These are phyloP conservation scores for Debaryomyces fabryi DNA, from an alignment of 1,139 yeast species.

Conservation along the genomic window DNA sequence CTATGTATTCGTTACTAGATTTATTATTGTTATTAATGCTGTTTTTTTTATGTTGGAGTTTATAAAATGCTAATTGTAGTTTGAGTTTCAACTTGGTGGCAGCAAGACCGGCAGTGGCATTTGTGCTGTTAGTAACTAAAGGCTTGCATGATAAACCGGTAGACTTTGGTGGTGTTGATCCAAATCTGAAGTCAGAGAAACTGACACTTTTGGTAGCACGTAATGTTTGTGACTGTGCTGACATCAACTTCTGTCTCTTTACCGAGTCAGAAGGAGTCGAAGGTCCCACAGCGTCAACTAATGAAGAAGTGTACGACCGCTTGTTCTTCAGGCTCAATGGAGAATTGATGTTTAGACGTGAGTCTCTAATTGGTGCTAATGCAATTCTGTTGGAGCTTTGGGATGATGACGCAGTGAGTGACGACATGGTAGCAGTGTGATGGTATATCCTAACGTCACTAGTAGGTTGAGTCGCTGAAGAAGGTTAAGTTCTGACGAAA, in stretches of 20 bases:
- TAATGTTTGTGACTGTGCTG: constrained; percentile 7
- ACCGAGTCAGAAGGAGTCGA: constrained; percentile 1
- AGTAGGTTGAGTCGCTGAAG: not conserved
- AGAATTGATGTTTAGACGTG: constrained; percentile 30
- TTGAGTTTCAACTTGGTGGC: constrained; percentile 72
- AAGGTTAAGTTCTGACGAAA: not conserved
- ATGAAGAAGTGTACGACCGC: constrained; percentile 6
- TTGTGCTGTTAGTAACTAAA: constrained; percentile 8
- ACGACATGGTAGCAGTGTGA: constrained; percentile 7
- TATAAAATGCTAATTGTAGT: constrained; percentile 77
- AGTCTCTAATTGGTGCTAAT: constrained; percentile 40
- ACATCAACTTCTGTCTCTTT: not conserved
- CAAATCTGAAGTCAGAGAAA: constrained; percentile 28
- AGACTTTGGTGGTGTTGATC: not conserved
- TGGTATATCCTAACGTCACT: not conserved
- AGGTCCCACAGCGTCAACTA: constrained; percentile 4
- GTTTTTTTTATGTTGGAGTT: constrained; percentile 43
- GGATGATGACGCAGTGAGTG: constrained; percentile 6
- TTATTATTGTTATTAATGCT: not conserved
- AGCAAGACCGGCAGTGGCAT: constrained; percentile 38
- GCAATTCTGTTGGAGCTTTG: constrained; percentile 32
- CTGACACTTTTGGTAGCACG: constrained; percentile 22
- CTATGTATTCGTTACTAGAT: not conserved
- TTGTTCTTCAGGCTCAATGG: constrained; percentile 14
- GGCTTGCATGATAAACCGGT: not conserved